phyloP scores from a whole-genome alignment of 2,329 filamentous ascomycete genomes.

The Pseudogymnoascus verrucosus region DNA sequence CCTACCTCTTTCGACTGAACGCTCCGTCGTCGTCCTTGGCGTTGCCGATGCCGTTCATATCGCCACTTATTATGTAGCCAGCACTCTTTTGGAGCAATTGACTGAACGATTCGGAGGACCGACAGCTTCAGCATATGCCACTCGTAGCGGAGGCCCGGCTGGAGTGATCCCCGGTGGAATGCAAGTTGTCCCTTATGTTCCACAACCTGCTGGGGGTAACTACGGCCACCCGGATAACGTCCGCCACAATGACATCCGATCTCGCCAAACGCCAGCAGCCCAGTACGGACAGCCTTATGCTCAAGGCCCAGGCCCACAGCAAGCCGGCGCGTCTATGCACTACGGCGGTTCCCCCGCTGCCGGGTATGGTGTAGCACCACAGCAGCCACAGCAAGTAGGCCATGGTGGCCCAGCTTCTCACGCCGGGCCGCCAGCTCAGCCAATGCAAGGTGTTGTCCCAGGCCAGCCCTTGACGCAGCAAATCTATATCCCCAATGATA shows the following conservation, averaged over 20 bases:
- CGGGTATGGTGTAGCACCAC: constrained; percentile 71
- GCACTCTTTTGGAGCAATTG: constrained; percentile 94
- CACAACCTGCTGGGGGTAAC: constrained; percentile 84
- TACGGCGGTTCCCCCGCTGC: constrained; percentile 58
- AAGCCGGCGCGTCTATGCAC: constrained; percentile 59
- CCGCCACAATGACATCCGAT: constrained; percentile 64
- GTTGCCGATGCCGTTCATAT: constrained; percentile 98
- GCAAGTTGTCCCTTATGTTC: constrained; percentile 98
- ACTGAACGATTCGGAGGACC: constrained; percentile 95
- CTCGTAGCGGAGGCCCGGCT: constrained; percentile 84
- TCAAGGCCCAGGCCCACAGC: constrained; percentile 45
- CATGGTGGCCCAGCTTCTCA: constrained; percentile 58
- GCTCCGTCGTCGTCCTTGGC: constrained; percentile 94
- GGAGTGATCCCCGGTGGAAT: constrained; percentile 93
- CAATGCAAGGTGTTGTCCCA: constrained; percentile 66
- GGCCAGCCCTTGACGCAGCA: constrained; percentile 90
- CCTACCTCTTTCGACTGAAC: constrained; percentile 88
- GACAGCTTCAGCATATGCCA: constrained; percentile 94
- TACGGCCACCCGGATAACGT: constrained; percentile 87
- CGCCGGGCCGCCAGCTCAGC: constrained; percentile 64
- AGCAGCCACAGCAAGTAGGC: constrained; percentile 62
- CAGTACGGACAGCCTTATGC: constrained; percentile 59
- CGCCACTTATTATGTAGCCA: constrained; percentile 96
- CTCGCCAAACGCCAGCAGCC: constrained; percentile 68
- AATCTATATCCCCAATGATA: constrained; percentile 98